phyloP scores from a whole-genome alignment of 1,139 yeast genomes.

The Nakaseomyces uthaithaninus region DNA sequence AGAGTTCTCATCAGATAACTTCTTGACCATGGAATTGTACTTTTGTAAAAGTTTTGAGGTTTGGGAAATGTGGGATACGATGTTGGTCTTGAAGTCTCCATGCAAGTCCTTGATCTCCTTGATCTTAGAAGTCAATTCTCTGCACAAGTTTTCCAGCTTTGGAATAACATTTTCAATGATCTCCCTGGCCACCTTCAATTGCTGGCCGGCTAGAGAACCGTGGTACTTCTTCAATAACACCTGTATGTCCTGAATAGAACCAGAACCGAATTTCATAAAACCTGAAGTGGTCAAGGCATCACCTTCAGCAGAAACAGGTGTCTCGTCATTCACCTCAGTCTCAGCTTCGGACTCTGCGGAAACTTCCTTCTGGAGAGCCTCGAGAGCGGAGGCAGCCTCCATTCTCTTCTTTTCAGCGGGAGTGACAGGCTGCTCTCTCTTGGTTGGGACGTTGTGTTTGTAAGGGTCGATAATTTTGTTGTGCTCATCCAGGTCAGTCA shows the following conservation, averaged over 20 bases:
- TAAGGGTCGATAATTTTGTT: slow-evolving; percentile 30
- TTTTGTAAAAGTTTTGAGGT: slow-evolving; percentile 40
- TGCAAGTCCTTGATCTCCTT: slow-evolving; percentile 39
- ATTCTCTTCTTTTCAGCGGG: slow-evolving; percentile 10
- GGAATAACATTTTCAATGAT: slow-evolving; percentile 50
- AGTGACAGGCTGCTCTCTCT: slow-evolving; percentile 17
- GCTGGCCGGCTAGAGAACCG: slow-evolving; percentile 36
- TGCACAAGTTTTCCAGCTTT: slow-evolving; percentile 57
- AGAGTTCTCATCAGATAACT: slow-evolving; percentile 14
- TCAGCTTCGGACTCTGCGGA: slow-evolving; percentile 1
- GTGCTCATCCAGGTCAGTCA: slow-evolving; percentile 31
- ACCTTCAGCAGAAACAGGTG: slow-evolving; percentile 12
- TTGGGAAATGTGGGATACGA: slow-evolving; percentile 24
- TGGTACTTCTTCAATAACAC: slow-evolving; percentile 41
- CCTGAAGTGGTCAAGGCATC: slow-evolving; percentile 34
- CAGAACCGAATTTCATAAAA: slow-evolving; percentile 42
- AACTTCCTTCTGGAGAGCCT: neutral
- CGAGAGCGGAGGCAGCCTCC: slow-evolving; percentile 1
- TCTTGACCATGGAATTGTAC: slow-evolving; percentile 35
- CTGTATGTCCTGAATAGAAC: slow-evolving; percentile 42
- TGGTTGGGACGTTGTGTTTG: slow-evolving; percentile 14
- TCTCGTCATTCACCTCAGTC: slow-evolving; percentile 6
- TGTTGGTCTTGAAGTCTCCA: slow-evolving; percentile 29
- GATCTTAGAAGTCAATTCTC: slow-evolving; percentile 52
- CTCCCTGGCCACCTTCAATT: slow-evolving; percentile 46